Evolutionary conservation across 1,284 basidiomycete species (phyloP).

Genomic region (Apiotrichum gracile): DNA sequence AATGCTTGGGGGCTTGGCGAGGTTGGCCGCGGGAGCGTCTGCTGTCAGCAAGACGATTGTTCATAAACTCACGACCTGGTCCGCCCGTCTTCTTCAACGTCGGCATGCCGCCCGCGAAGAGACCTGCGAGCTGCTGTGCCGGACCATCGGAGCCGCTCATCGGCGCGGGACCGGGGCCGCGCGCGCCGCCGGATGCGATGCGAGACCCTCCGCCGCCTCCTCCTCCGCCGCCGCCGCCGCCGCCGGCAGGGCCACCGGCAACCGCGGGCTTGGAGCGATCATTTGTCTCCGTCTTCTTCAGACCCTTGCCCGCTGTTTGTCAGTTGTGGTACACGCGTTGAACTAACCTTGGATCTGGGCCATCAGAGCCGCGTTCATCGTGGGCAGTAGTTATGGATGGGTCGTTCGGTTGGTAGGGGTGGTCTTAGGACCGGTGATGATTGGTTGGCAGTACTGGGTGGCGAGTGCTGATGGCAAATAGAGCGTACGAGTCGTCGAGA

Average conservation of each 20-base stretch:
- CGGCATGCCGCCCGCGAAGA: slow-evolving; percentile 87
- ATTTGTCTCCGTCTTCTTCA: slow-evolving; percentile 75
- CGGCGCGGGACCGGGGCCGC: slow-evolving; percentile 11
- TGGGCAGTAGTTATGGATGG: neutral
- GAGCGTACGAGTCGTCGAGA: no score
- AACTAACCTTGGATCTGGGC: slow-evolving; percentile 39
- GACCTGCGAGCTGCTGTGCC: slow-evolving; percentile 66
- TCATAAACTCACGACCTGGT: slow-evolving; percentile 51
- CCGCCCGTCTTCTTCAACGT: slow-evolving; percentile 72
- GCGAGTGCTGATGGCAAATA: no score
- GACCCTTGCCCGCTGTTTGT: slow-evolving; percentile 57
- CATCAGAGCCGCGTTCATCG: slow-evolving; percentile 41
- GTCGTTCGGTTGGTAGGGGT: neutral
- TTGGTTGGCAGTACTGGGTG: no score
- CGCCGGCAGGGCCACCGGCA: slow-evolving; percentile 49
- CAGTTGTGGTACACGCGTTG: neutral
- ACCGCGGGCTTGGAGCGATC: slow-evolving; percentile 70
- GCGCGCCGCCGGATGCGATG: slow-evolving; percentile 21
- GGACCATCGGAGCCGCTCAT: slow-evolving; percentile 26
- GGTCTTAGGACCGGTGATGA: no score
- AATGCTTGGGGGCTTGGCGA: slow-evolving; percentile 25
- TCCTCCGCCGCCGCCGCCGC: slow-evolving; percentile 50
- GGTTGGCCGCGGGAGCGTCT: slow-evolving; percentile 14
- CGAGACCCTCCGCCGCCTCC: slow-evolving; percentile 48
- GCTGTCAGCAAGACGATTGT: neutral